Base-by-base conservation (phyloP, 1,284 basidiomycete genomes). In the Hymenochaete sp. region DNA sequence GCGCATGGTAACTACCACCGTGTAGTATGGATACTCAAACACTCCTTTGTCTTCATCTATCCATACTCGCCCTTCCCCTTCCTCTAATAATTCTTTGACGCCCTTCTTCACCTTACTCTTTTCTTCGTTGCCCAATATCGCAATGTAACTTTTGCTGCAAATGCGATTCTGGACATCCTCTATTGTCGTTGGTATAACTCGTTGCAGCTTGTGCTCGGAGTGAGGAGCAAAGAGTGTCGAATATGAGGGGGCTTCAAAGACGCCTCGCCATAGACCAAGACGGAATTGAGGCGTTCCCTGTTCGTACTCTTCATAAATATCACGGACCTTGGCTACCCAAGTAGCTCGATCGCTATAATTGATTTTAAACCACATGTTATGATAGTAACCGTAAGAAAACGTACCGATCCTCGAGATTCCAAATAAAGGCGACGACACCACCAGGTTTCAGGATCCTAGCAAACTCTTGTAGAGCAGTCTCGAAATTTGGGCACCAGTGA, bases 401-500 rank as follows among this genome's bases (percentile, higher is more conserved):
- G 42, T 51, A 77, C 80, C 79, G 69, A 60, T 87, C 79, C 60
- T 86, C 85, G 27, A 88, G 62, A 60, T 88, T 89, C 85, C 86
- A 89, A 37, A 87, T 75, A 47, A 83, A 67, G 2, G 68, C 77
- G n/a, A 78, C 67, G 4, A 71, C 60, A 3, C 84, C 86, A 25
- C 64, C 62, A 0, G 80, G 77, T 57, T 83, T 84, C 40, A 89
- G 64, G 54, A 86, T 72, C 27, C 86, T 72, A 18, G 73, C 68
- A 57, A 89, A 82, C 57, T 89, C 85, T 0, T 60, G 61, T 11
- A 70, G 68, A 1, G 84, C 82, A 45, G 67, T 69, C 47, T 76
- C 68, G 57, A 76, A 81, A 58, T 88, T 73, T 2, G 80, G 80
- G 55, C 81, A 85, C 85, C 86, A 89, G 62, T 89, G 85, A 57